Conservation (phyloP, 1,139 yeast species). For the Geotrichum bryndzae region DNA sequence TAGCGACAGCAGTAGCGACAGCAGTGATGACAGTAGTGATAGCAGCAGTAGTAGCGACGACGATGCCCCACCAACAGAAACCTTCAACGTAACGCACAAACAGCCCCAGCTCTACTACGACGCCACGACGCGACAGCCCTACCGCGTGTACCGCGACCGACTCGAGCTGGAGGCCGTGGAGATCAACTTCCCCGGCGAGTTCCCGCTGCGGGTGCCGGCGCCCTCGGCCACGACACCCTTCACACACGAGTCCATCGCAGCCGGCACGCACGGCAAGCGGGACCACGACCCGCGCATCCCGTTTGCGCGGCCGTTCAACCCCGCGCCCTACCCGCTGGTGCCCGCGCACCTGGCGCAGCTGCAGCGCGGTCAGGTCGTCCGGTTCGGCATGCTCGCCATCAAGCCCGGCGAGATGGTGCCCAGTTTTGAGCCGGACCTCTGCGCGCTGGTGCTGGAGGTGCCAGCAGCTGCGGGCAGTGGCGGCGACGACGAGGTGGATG, state of each 20-base stretch:
- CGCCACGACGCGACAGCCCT: neutral
- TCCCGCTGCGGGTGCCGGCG: neutral
- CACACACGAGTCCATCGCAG: neutral
- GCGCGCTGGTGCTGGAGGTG: slow-evolving; percentile 4
- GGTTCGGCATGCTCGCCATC: neutral
- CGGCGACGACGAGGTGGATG: neutral
- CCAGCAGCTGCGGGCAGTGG: neutral
- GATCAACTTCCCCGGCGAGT: neutral
- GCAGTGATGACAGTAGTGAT: neutral
- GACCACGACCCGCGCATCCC: neutral
- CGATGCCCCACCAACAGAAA: neutral
- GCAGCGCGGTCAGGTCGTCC: slow-evolving; percentile 6
- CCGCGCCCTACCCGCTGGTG: neutral
- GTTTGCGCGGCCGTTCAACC: neutral
- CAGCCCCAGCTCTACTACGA: neutral
- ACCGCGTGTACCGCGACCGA: neutral
- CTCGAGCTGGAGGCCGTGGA: neutral
- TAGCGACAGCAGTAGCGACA: neutral
- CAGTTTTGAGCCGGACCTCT: neutral
- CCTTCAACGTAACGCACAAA: neutral
- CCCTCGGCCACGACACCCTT: neutral
- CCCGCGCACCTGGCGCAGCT: neutral
- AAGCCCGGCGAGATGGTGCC: slow-evolving; percentile 1
- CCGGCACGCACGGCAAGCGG: neutral
- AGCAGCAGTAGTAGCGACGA: neutral